Conservation (phyloP, 257 asterid species). For the Solanum lignicaule region DNA sequence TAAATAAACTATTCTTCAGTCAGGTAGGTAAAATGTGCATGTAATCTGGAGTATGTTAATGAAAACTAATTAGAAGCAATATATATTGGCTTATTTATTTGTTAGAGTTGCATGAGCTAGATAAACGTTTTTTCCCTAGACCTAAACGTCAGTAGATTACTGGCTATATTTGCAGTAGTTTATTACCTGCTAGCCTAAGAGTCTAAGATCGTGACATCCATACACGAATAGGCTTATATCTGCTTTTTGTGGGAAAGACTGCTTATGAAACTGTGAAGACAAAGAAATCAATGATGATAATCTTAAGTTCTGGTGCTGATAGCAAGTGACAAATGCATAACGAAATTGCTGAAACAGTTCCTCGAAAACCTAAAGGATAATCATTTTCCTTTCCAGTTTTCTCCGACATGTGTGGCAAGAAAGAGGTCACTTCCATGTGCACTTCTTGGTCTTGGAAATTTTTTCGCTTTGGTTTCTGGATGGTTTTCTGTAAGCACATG, state of each 20-base stretch:
- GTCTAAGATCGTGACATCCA: neutral
- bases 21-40: conserved; percentile 50
- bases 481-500: neutral
- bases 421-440: neutral
- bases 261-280: neutral
- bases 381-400: neutral
- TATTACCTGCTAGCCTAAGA: neutral
- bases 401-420: neutral
- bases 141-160: neutral
- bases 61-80: neutral
- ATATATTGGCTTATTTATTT: neutral
- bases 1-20: conserved; percentile 51
- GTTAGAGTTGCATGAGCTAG: neutral
- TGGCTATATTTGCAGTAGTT: neutral
- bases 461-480: neutral
- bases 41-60: neutral
- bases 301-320: neutral
- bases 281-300: neutral
- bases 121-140: neutral
- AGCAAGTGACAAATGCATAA: neutral
- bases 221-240: neutral
- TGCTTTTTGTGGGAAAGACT: neutral
- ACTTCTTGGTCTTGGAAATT: neutral
- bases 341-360: neutral
- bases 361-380: neutral